Evolutionary conservation across 2,329 filamentous ascomycete genomes (phyloP), one percentile per base, ranked within the genome.

Genomic region (Ophiocordyceps camponoti-saundersi): DNA sequence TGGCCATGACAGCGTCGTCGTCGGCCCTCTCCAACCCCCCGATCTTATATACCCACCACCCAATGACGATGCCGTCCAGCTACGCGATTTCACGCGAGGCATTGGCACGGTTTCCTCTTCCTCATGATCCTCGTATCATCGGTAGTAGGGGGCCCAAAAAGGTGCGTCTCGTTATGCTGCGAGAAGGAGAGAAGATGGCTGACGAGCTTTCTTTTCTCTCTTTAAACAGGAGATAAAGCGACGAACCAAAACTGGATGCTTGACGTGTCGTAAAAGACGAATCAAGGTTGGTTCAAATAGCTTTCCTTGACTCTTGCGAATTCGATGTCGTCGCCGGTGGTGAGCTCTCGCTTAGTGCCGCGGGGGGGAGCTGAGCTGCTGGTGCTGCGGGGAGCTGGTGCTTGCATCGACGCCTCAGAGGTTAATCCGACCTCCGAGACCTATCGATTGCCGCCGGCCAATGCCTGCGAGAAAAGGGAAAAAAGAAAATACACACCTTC

Each of bases 161-260:
- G 72, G 74, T 77, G 67, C 48, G 44, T 34, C 22, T n/a, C 11
- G 16, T 40, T 11, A 5, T 11, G 10, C 32, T 34, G 11, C 11
- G 32, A 3, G 32, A 16, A 34, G 30, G 32, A n/a, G 12, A 34
- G 32, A 34, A 34, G 32, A 34, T 15, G 8, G 16, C 13, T 15
- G 32, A n/a, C 32, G 2, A 5, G 2, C 6, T 4, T 16, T 15
- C 13, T 34, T 34, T 13, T 4, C 16, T 4, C 12, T 15, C 3
- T n/a, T 36, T 16, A 13, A 4, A 23, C 58, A 79, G 75, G 75
- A 79, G 59, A 79, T 79, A 56, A 79, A 78, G 59, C 70, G 75
- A 50, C 70, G 75, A 54, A 79, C 75, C 44, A 79, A 79, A 59
- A 79, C 75, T 1, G 75, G 75, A n/a, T 79, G 75, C 53, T 60